These are phyloP conservation scores for Thelephora terrestris DNA, from an alignment of 1,284 basidiomycete genomes.

Conservation along the genomic window DNA sequence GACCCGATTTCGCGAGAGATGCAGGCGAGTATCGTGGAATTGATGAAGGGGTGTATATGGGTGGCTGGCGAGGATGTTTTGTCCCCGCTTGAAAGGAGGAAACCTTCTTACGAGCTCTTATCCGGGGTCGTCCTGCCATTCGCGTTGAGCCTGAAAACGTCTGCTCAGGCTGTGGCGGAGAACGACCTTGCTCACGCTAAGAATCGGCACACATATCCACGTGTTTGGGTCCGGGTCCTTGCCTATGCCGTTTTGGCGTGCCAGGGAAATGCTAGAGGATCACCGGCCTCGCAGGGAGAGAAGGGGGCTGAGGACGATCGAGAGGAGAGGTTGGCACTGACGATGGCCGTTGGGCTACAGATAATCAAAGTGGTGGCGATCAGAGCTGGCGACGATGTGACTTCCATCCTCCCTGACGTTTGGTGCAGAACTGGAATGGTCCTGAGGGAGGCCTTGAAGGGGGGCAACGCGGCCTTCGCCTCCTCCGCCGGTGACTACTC, in stretches of 20 bases:
- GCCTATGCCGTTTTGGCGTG: constrained; percentile 46
- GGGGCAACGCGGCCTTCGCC: constrained; percentile 51
- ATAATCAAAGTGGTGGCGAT: constrained; percentile 61
- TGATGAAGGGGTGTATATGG: constrained; percentile 44
- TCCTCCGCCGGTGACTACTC: constrained; percentile 28
- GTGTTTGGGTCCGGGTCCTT: constrained; percentile 58
- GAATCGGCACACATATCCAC: constrained; percentile 34
- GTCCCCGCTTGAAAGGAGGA: constrained; percentile 43
- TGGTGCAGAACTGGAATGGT: constrained; percentile 50
- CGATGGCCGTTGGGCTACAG: constrained; percentile 49
- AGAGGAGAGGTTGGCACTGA: constrained; percentile 29
- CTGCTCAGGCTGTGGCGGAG: constrained; percentile 32
- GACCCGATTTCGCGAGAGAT: constrained; percentile 28
- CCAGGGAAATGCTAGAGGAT: constrained; percentile 19
- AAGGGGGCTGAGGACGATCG: constrained; percentile 34
- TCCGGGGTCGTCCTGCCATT: constrained; percentile 55
- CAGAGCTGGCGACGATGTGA: constrained; percentile 53
- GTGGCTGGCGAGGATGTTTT: constrained; percentile 48
- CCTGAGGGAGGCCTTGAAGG: constrained; percentile 37
- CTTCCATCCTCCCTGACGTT: constrained; percentile 39
- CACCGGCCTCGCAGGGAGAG: constrained; percentile 12
- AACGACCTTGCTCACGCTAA: constrained; percentile 33
- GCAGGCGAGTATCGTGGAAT: constrained; percentile 38
- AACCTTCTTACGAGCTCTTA: constrained; percentile 48
- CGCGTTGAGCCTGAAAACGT: constrained; percentile 42